Percentiles rank a stretch among this genome's conserved stretches.
Evolutionary conservation across 148 eudicot genomes (phyloP).

Genomic region (Heliamphora exappendiculata): DNA sequence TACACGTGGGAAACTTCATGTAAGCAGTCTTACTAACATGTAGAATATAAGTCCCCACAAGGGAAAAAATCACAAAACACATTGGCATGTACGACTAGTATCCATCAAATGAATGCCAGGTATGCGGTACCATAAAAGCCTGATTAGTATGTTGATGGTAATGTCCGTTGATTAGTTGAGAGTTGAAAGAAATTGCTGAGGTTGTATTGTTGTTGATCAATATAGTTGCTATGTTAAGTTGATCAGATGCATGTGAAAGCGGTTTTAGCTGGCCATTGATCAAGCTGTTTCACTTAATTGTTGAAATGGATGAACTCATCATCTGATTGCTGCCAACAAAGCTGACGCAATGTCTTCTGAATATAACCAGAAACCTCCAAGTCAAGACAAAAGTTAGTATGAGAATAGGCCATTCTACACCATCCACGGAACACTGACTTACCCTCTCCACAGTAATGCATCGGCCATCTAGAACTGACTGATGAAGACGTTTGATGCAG

Average conservation of each 20-base stretch:
- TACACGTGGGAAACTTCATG: neutral
- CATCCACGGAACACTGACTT: slow-evolving; percentile 19
- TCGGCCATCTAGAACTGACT: slow-evolving; percentile 85
- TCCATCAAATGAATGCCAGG: slow-evolving; percentile 42
- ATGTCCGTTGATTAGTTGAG: slow-evolving; percentile 95
- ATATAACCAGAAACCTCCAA: slow-evolving; percentile 88
- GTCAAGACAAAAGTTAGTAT: slow-evolving; percentile 49
- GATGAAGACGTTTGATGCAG: slow-evolving; percentile 75
- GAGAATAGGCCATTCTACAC: slow-evolving; percentile 20
- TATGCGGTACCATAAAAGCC: slow-evolving; percentile 81
- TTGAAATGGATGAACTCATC: slow-evolving; percentile 81
- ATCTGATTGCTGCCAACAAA: slow-evolving; percentile 97
- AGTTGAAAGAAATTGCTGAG: slow-evolving; percentile 85
- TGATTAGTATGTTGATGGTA: slow-evolving; percentile 78
- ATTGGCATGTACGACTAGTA: slow-evolving; percentile 28
- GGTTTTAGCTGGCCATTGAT: slow-evolving; percentile 91
- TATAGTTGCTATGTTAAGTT: slow-evolving; percentile 85
- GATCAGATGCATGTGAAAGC: slow-evolving; percentile 85
- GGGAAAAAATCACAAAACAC: neutral
- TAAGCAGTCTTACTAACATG: neutral
- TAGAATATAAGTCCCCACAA: neutral
- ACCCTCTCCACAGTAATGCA: slow-evolving; percentile 98
- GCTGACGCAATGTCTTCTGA: slow-evolving; percentile 92
- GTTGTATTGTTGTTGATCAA: slow-evolving; percentile 97
- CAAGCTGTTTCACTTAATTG: slow-evolving; percentile 73